phyloP scores from a whole-genome alignment of 2,329 filamentous ascomycete genomes.

The Neopestalotiopsis sp. region DNA sequence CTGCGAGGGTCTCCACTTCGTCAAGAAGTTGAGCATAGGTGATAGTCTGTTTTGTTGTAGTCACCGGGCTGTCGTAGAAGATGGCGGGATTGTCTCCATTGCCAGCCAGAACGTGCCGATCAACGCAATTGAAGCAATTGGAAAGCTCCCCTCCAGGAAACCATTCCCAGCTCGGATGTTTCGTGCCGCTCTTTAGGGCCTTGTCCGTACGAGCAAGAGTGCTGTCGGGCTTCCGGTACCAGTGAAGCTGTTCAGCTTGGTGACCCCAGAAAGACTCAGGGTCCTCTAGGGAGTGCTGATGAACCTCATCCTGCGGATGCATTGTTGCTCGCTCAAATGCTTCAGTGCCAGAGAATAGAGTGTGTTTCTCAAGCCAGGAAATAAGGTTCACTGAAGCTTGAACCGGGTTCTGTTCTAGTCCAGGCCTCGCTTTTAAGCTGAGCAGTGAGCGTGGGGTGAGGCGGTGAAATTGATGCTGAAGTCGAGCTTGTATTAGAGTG shows the following conservation, averaged over 20 bases:
- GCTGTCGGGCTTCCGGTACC: conserved; percentile 76
- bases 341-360: not conserved
- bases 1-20: conserved; percentile 83
- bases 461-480: not conserved
- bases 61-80: conserved; percentile 88
- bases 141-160: conserved; percentile 88
- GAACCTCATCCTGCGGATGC: conserved; percentile 57
- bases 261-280: conserved; percentile 77
- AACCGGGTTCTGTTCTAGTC: not conserved
- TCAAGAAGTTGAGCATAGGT: conserved; percentile 78
- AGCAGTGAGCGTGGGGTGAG: too few species aligned
- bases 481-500: not conserved
- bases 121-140: conserved; percentile 90
- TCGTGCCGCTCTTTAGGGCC: conserved; percentile 64
- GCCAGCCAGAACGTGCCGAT: conserved; percentile 85
- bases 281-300: conserved; percentile 65
- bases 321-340: conserved; percentile 26
- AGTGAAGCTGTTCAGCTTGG: conserved; percentile 77
- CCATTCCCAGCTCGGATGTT: conserved; percentile 85
- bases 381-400: not conserved
- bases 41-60: conserved; percentile 70
- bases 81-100: conserved; percentile 77
- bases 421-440: too few species aligned
- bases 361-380: too few species aligned
- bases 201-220: conserved; percentile 67